phyloP scores from a whole-genome alignment of 371 early-diverging fungal genomes.

The Mortierella sp. region DNA sequence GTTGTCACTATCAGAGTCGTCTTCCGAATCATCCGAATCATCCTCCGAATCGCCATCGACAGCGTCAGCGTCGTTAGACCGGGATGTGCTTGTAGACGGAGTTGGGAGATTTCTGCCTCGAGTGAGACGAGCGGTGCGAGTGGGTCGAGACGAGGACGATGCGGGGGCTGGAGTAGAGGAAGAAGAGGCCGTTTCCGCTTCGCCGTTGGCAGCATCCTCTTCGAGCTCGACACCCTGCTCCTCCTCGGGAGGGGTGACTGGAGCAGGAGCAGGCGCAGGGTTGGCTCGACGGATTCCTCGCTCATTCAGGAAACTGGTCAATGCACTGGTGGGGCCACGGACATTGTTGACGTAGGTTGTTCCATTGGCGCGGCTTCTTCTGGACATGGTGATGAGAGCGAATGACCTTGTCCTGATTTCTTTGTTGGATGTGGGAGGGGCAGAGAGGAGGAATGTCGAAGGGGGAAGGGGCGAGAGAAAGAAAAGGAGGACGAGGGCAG shows the following conservation, averaged over 20 bases:
- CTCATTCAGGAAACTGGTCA: constrained; percentile 80
- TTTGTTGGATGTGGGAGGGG: neutral
- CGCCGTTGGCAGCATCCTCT: neutral
- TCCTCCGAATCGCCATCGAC: constrained; percentile 18
- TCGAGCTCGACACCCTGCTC: constrained; percentile 8
- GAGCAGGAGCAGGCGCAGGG: constrained; percentile 36
- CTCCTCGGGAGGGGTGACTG: constrained; percentile 19
- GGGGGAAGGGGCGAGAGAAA: neutral
- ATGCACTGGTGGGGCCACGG: constrained; percentile 78
- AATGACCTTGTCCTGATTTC: neutral
- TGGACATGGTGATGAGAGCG: constrained; percentile 30
- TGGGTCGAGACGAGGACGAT: constrained; percentile 23
- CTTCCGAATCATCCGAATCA: constrained; percentile 12
- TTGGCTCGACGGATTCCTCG: constrained; percentile 76
- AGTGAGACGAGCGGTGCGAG: constrained; percentile 43
- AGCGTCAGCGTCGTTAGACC: constrained; percentile 19
- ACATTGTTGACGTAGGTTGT: constrained; percentile 64
- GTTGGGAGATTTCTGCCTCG: constrained; percentile 22
- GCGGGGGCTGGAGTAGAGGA: constrained; percentile 7
- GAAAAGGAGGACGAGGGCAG: neutral
- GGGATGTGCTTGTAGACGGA: constrained; percentile 16
- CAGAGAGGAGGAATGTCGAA: neutral
- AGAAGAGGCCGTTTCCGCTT: constrained; percentile 1
- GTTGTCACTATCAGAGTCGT: constrained; percentile 13
- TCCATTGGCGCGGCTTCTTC: constrained; percentile 38